These are phyloP conservation scores for Pouteria glomerata DNA, from an alignment of 148 eudicot species.

Conservation along the genomic window DNA sequence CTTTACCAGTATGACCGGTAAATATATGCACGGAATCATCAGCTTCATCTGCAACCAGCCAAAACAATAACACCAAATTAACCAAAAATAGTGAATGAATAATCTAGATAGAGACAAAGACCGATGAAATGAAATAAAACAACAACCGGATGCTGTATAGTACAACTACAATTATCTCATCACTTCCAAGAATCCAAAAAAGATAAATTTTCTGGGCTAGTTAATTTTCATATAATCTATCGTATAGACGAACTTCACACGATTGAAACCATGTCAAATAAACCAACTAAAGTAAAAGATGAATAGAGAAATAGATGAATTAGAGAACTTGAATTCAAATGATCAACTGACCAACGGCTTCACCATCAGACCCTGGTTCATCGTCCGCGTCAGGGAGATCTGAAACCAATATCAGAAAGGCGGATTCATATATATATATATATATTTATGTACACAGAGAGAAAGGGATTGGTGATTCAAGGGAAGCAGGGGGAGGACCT, in stretches of 20 bases:
- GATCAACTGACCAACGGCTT: conserved; percentile 19
- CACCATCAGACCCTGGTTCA: conserved; percentile 28
- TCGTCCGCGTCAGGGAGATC: conserved; percentile 42
- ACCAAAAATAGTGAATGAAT: not conserved
- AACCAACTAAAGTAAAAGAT: not conserved
- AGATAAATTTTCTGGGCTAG: too few species aligned
- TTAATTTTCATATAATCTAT: too few species aligned
- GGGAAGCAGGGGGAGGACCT: conserved; percentile 3
- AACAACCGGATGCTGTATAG: not conserved
- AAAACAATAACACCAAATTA: not conserved
- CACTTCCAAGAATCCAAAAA: not conserved
- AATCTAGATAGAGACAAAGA: not conserved
- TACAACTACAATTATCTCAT: not conserved
- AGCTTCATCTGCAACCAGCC: conserved; percentile 45
- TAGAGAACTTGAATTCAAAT: too few species aligned
- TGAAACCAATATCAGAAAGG: conserved; percentile 6
- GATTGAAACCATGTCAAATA: too few species aligned
- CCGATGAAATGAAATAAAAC: not conserved
- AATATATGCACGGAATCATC: conserved; percentile 94
- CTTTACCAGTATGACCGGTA: conserved; percentile 81
- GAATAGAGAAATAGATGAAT: not conserved
- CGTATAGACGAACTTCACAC: too few species aligned
- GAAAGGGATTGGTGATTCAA: too few species aligned
- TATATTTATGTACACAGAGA: conserved; percentile 5
- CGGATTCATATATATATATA: not conserved